Conservation (phyloP, 805 yeast genomes). For the Hanseniaspora lindneri region DNA sequence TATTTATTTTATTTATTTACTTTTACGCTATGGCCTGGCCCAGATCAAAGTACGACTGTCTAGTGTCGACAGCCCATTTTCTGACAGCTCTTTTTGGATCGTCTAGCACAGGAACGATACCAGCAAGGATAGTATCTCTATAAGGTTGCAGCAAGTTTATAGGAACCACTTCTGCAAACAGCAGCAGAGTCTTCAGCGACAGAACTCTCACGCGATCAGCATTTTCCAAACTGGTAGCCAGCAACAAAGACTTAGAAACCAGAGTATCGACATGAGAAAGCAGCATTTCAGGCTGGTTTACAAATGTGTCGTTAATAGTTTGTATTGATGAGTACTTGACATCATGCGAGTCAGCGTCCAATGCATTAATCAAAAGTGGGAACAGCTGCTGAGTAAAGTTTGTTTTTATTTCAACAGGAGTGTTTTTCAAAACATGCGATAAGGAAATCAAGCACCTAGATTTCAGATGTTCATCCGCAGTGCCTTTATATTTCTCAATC, state of each 20-base stretch:
- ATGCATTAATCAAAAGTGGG: slow-evolving; percentile 60
- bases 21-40: slow-evolving; percentile 32
- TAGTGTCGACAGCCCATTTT: slow-evolving; percentile 61
- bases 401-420: slow-evolving; percentile 50
- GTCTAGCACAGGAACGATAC: slow-evolving; percentile 45
- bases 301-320: slow-evolving; percentile 45
- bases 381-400: slow-evolving; percentile 52
- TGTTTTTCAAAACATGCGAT: slow-evolving; percentile 52
- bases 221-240: slow-evolving; percentile 26
- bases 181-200: slow-evolving; percentile 47
- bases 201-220: slow-evolving; percentile 42
- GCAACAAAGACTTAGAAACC: slow-evolving; percentile 41
- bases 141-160: slow-evolving; percentile 41
- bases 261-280: slow-evolving; percentile 44
- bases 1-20: slow-evolving; percentile 5
- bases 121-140: slow-evolving; percentile 37
- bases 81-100: slow-evolving; percentile 68
- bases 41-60: slow-evolving; percentile 61
- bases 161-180: slow-evolving; percentile 33
- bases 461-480: slow-evolving; percentile 26
- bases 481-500: slow-evolving; percentile 35
- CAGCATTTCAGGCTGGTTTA: slow-evolving; percentile 43
- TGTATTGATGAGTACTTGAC: slow-evolving; percentile 51
- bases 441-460: slow-evolving; percentile 53
- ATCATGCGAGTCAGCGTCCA: slow-evolving; percentile 36